These are phyloP conservation scores for Ophiostoma ulmi DNA, from an alignment of 2,329 filamentous ascomycete species.

Conservation along the genomic window DNA sequence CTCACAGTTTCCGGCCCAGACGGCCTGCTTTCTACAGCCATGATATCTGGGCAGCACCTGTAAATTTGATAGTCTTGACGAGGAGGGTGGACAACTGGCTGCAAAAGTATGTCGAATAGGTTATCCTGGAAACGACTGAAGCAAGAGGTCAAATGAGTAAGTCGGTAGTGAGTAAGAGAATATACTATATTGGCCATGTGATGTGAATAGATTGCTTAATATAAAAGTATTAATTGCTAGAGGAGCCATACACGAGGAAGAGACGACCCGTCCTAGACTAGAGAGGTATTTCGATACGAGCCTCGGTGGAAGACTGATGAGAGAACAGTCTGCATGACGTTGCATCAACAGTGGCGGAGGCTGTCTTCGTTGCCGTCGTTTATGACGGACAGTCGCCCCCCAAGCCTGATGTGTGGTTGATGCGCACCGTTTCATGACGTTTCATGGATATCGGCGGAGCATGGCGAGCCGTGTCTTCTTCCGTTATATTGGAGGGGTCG, in stretches of 20 bases:
- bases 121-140: background rate
- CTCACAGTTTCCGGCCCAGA: background rate
- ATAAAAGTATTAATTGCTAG: background rate
- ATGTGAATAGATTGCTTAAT: background rate
- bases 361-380: background rate
- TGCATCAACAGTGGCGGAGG: background rate
- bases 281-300: background rate
- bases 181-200: background rate
- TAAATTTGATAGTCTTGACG: background rate
- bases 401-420: background rate
- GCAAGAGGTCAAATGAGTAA: background rate
- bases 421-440: background rate
- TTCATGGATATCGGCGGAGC: constrained; percentile 1
- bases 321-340: background rate
- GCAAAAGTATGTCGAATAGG: background rate
- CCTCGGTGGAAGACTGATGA: background rate
- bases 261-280: background rate
- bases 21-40: background rate
- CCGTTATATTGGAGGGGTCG: background rate
- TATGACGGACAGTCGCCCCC: background rate
- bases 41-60: background rate
- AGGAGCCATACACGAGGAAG: background rate
- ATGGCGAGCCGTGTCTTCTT: background rate
- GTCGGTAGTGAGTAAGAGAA: background rate
- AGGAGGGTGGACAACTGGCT: background rate